phyloP scores from a whole-genome alignment of 495 filamentous ascomycete species.

The Daldinia decipiens region DNA sequence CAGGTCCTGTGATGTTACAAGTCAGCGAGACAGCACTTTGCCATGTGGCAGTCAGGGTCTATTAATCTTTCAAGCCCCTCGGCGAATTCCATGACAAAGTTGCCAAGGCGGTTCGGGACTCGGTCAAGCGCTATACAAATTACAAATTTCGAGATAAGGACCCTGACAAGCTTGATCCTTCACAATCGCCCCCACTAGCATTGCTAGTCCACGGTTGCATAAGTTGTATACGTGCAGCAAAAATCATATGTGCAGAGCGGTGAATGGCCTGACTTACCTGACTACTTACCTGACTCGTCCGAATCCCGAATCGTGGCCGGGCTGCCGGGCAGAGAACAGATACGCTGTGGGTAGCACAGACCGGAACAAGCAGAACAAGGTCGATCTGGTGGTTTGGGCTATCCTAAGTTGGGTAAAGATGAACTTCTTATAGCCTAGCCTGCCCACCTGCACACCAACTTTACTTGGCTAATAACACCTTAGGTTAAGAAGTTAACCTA shows the following conservation, averaged over 20 bases:
- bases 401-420: conserved; percentile 34
- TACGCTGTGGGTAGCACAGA: conserved; percentile 16
- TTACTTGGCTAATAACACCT: not conserved
- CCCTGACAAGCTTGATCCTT: conserved; percentile 11
- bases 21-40: not conserved
- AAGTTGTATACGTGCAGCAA: conserved; percentile 24
- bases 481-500: conserved; percentile 3
- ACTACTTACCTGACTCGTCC: conserved; percentile 22
- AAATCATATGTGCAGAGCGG: conserved; percentile 23
- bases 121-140: conserved; percentile 24
- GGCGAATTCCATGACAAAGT: conserved; percentile 12
- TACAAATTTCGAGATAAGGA: conserved; percentile 4
- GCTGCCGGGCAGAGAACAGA: conserved; percentile 14
- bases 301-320: conserved; percentile 3
- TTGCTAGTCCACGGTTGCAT: conserved; percentile 4
- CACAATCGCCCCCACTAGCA: conserved; percentile 17
- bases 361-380: not conserved
- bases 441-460: not conserved
- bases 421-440: conserved; percentile 1
- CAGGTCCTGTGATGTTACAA: conserved; percentile 13
- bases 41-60: conserved; percentile 27
- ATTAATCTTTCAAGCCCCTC: conserved; percentile 33
- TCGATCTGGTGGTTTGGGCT: conserved; percentile 22
- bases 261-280: conserved; percentile 40
- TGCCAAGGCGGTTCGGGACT: conserved; percentile 41